A percentile compares a stretch with the other conserved stretches of the same genome.
Evolutionary conservation across 1,284 basidiomycete species (phyloP).

Genomic region (Xerocomus minutiporus): DNA sequence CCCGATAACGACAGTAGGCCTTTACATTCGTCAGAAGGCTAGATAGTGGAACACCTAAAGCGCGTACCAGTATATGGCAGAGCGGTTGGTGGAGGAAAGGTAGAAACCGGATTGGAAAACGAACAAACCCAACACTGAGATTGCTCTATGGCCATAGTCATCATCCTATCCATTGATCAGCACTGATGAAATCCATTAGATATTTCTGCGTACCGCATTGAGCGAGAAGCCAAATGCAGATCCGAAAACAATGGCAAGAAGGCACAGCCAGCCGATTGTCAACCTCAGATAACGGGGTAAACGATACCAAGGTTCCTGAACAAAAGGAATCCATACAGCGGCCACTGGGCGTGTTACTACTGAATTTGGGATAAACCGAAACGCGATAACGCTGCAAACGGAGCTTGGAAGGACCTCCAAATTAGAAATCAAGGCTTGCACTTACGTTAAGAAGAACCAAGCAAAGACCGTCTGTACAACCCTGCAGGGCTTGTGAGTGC

Average conservation of each 20-base stretch:
- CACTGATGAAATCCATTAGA: not conserved
- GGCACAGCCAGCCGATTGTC: slow-evolving; percentile 65
- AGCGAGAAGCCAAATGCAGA: slow-evolving; percentile 78
- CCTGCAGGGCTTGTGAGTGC: slow-evolving; percentile 35
- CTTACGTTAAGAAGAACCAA: slow-evolving; percentile 72
- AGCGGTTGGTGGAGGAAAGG: slow-evolving; percentile 55
- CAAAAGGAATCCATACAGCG: slow-evolving; percentile 59
- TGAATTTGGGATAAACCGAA: slow-evolving; percentile 71
- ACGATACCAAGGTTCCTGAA: slow-evolving; percentile 66
- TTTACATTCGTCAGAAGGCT: slow-evolving; percentile 26
- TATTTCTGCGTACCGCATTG: slow-evolving; percentile 41
- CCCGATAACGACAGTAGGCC: slow-evolving; percentile 80
- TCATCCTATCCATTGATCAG: slow-evolving; percentile 45
- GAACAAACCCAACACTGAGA: slow-evolving; percentile 75
- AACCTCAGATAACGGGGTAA: slow-evolving; percentile 58
- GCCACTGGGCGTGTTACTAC: slow-evolving; percentile 62
- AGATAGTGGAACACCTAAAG: not conserved
- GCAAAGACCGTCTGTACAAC: slow-evolving; percentile 75
- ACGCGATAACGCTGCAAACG: slow-evolving; percentile 63
- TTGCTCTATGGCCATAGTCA: slow-evolving; percentile 70
- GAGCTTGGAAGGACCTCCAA: not conserved
- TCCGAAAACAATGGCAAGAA: slow-evolving; percentile 72
- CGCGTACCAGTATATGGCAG: slow-evolving; percentile 60
- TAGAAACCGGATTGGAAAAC: slow-evolving; percentile 75
- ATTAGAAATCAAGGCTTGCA: slow-evolving; percentile 8